Base-by-base conservation (phyloP, 1,284 basidiomycete species). In the Pseudozyma sp. region DNA sequence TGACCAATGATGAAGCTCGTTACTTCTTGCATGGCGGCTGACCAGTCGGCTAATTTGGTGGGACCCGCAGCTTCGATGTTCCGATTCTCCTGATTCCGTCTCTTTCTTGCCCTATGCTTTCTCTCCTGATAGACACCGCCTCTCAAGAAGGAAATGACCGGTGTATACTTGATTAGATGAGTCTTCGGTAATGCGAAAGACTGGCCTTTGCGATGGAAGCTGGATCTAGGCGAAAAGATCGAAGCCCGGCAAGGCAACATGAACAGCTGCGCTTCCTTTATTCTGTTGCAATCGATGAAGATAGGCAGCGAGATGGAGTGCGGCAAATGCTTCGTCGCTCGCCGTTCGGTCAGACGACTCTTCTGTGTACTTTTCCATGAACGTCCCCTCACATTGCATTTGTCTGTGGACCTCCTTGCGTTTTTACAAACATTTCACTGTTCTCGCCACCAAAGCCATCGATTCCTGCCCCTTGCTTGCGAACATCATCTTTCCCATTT, bases 41-140 rank as follows among this genome's bases (percentile, higher is more conserved):
- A 44, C 5, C 3, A 3, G 13, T 44, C 43, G 43, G 43, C 43
- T 44, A 44, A 44, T 19, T n/a, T 44, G 18, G 25, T 19, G 43
- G 16, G 13, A n/a, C 43, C 43, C 43, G 43, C 43, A 44, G 43
- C 43, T 50, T 50, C 35, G 21, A 48, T 48, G 21, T n/a, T 48
- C 45, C 45, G 25, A 34, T 48, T 21, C 25, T 31, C 25, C 25
- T 31, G 25, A 6, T 6, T 31, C 25, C 3, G 25, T 6, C 25
- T 31, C 3, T 31, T 31, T 31, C 3, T 31, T 31, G 25, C 25
- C 25, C 25, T 31, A 31, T 6, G 25, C 25, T 31, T 31, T 6
- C 25, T 31, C 25, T 3, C 25, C 25, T 31, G 3, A 31, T 6
- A 31, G 25, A 31, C 25, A 31, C 25, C 6, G 25, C 25, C 6